phyloP scores from a whole-genome alignment of 345 rosid genomes.

The Viola odorata region DNA sequence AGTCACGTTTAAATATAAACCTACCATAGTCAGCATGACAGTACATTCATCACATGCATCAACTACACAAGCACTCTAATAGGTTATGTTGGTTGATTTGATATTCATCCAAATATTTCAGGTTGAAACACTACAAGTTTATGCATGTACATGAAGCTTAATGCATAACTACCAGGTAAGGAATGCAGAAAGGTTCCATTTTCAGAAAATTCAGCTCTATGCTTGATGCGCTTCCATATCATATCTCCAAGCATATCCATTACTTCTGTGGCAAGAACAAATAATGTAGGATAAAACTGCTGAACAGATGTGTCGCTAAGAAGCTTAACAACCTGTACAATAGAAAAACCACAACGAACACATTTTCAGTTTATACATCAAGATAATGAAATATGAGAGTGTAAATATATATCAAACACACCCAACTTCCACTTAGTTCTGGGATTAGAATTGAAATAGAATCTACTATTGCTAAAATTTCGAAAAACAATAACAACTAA shows the following conservation, averaged over 20 bases:
- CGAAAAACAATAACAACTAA: too few species aligned
- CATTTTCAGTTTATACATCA: too few species aligned
- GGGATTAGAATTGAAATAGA: too few species aligned
- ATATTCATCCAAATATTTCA: background rate
- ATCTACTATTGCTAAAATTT: too few species aligned
- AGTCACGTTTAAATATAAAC: background rate
- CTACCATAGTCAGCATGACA: background rate
- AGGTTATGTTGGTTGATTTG: background rate
- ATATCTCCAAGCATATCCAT: slow-evolving; percentile 85
- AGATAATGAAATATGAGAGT: too few species aligned
- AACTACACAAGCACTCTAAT: background rate
- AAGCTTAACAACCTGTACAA: slow-evolving; percentile 77
- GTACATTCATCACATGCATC: background rate
- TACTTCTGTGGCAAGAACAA: slow-evolving; percentile 74
- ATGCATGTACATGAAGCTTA: background rate
- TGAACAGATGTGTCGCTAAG: slow-evolving; percentile 85
- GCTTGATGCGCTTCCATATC: slow-evolving; percentile 87
- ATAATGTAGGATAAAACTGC: slow-evolving; percentile 86
- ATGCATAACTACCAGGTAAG: slow-evolving; percentile 44
- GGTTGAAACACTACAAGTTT: background rate
- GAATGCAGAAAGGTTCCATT: slow-evolving; percentile 44
- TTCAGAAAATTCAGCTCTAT: slow-evolving; percentile 71
- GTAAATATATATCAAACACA: too few species aligned
- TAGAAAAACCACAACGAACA: background rate
- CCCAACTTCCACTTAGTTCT: too few species aligned